phyloP scores from a whole-genome alignment of 2,329 filamentous ascomycete species.

The Exophiala lecanii-corni region DNA sequence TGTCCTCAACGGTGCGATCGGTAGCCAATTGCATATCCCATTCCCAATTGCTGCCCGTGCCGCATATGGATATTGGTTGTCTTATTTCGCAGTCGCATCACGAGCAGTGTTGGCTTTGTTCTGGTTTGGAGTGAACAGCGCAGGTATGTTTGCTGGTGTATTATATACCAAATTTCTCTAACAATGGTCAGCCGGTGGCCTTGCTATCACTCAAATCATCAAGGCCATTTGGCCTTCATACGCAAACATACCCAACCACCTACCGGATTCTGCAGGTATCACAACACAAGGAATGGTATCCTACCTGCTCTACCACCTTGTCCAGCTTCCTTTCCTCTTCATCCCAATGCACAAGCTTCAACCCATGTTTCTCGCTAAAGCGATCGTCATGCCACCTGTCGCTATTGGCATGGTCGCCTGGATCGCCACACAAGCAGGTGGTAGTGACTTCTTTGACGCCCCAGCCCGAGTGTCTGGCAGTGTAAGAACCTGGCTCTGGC shows the following conservation, averaged over 20 bases:
- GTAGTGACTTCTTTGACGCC: conserved; percentile 48
- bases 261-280: conserved; percentile 50
- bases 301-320: conserved; percentile 55
- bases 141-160: too few relatives aligned
- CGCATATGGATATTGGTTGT: conserved; percentile 55
- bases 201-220: conserved; percentile 32
- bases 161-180: too few relatives aligned
- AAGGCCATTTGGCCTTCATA: conserved; percentile 43
- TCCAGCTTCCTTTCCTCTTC: conserved; percentile 52
- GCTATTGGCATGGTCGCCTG: conserved; percentile 31
- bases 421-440: conserved; percentile 42
- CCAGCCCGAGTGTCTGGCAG: conserved; percentile 44
- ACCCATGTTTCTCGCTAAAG: conserved; percentile 51
- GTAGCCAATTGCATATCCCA: conserved; percentile 42
- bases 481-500: conserved; percentile 46
- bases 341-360: conserved; percentile 53
- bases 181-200: too few relatives aligned
- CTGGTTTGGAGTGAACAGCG: conserved; percentile 44
- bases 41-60: conserved; percentile 56
- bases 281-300: conserved; percentile 53
- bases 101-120: conserved; percentile 53
- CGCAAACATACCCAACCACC: conserved; percentile 47
- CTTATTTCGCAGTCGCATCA: conserved; percentile 51
- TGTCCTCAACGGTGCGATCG: conserved; percentile 52
- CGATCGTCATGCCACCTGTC: conserved; percentile 34